Conservation (phyloP, 2,329 filamentous ascomycete genomes). For the Nannizziopsis barbatae region DNA sequence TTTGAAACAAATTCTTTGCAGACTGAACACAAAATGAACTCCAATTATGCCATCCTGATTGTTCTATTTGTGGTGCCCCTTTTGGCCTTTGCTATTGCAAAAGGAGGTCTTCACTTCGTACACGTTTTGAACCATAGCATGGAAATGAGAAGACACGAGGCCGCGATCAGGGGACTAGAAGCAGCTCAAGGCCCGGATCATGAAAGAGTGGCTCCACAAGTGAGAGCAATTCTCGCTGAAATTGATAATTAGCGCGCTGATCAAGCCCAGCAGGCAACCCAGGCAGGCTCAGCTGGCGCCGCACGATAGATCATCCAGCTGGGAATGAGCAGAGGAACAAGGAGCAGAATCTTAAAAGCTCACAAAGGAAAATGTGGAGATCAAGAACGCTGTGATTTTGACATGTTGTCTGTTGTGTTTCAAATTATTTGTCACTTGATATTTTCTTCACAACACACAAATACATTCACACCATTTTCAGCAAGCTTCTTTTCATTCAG, state of each 20-base stretch:
- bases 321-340: neutral
- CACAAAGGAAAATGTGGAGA: too few species aligned
- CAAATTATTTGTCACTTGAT: too few species aligned
- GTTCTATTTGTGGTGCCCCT: constrained; percentile 20
- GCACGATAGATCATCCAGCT: neutral
- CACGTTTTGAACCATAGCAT: constrained; percentile 10
- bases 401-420: too few species aligned
- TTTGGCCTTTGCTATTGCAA: constrained; percentile 18
- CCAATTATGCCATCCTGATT: constrained; percentile 19
- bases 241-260: neutral
- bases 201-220: neutral
- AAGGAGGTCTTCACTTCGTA: constrained; percentile 16
- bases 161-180: constrained; percentile 18
- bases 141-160: constrained; percentile 13
- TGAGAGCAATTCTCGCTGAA: neutral
- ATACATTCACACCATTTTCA: too few species aligned
- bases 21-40: constrained; percentile 16
- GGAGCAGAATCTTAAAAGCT: too few species aligned
- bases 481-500: too few species aligned
- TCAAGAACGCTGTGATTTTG: too few species aligned
- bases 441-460: too few species aligned
- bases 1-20: too few species aligned
- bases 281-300: neutral
- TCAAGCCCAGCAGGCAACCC: neutral
- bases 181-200: constrained; percentile 10